Base-by-base conservation (phyloP, 345 rosid genomes). In the Salix koriyanagi region DNA sequence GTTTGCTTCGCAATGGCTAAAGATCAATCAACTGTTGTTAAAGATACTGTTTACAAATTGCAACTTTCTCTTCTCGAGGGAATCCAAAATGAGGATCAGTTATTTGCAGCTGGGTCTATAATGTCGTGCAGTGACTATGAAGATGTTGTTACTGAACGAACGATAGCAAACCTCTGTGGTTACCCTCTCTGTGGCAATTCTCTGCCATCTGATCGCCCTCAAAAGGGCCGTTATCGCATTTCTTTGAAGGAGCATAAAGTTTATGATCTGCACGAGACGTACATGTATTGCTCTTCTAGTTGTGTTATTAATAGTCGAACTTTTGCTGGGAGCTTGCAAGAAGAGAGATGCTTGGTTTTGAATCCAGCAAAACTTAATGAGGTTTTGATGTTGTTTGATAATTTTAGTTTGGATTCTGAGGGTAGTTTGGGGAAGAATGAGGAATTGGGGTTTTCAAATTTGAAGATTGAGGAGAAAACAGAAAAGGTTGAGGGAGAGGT, bases 171-270 rank as follows among this genome's bases (percentile, higher is more conserved):
- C 77, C 73, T 85, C 34, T 95, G 97, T 75, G 97, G 99, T 62
- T 95, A 89, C 76, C 98, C 94, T 8, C 88, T 89, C 23, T 91
- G 96, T 81, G 23, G 69, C 37, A 83, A 75, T 34, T 65, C 83
- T 7, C 77, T 89, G 28, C 89, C 90, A n/a, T 73, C 85, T 12
- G 90, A 89, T 19, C 89, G 80, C 3, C 76, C 87, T 32, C 83
- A 83, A 25, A 87, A 88, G 76, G 96, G 94, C 25, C 86, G 88
- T 39, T 91, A 89, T 73, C 85, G 90, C 37, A 89, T 91, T 32
- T 91, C 94, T 0, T 68, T 90, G 44, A 92, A 87, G 83, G 96
- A 91, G 80, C 93, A 93, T 73, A 88, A 78, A 81, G 92, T 90
- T 12, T 91, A 93, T 72, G 93, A 90, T 64, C 77, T 84, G 21